A percentile compares a stretch with the other conserved stretches of the same genome.
Evolutionary conservation across 2,329 filamentous ascomycete genomes (phyloP).

Genomic region (Mollisia scopiformis): DNA sequence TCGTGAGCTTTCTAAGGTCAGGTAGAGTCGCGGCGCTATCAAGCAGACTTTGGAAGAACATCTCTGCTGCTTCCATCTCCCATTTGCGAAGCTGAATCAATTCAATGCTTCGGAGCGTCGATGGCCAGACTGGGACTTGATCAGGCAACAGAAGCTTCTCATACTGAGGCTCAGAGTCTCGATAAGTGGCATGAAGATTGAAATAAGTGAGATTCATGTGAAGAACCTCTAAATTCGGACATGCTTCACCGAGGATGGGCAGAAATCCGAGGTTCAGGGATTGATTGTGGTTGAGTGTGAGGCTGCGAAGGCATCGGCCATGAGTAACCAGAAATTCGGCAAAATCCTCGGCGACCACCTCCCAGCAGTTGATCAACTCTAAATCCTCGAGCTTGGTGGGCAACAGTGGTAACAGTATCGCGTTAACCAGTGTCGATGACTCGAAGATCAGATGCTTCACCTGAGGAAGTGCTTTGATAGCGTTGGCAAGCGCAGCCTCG

Average conservation of each 20-base stretch:
- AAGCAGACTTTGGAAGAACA: constrained; percentile 79
- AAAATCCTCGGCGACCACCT: constrained; percentile 70
- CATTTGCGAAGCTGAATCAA: constrained; percentile 79
- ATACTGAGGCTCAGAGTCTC: constrained; percentile 77
- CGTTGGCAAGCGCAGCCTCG: constrained; percentile 43
- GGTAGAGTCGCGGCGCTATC: constrained; percentile 68
- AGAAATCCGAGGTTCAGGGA: constrained; percentile 78
- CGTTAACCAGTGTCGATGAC: constrained; percentile 73
- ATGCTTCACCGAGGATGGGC: constrained; percentile 63
- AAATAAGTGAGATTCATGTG: constrained; percentile 81
- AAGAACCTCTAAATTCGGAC: constrained; percentile 71
- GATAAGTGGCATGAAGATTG: constrained; percentile 67
- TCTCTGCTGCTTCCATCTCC: constrained; percentile 69
- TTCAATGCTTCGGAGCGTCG: constrained; percentile 70
- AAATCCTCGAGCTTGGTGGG: constrained; percentile 69
- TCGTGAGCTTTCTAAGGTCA: constrained; percentile 68
- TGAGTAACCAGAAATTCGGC: constrained; percentile 66
- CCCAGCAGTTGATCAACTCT: constrained; percentile 78
- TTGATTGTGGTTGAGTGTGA: constrained; percentile 79
- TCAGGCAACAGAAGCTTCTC: constrained; percentile 64
- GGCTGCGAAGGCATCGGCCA: constrained; percentile 66
- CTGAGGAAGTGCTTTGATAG: constrained; percentile 58
- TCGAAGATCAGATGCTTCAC: constrained; percentile 74
- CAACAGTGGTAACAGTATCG: constrained; percentile 67
- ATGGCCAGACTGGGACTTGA: constrained; percentile 79